Evolutionary conservation across 2,329 filamentous ascomycete genomes (phyloP).

Genomic region (Sclerotinia minor): DNA sequence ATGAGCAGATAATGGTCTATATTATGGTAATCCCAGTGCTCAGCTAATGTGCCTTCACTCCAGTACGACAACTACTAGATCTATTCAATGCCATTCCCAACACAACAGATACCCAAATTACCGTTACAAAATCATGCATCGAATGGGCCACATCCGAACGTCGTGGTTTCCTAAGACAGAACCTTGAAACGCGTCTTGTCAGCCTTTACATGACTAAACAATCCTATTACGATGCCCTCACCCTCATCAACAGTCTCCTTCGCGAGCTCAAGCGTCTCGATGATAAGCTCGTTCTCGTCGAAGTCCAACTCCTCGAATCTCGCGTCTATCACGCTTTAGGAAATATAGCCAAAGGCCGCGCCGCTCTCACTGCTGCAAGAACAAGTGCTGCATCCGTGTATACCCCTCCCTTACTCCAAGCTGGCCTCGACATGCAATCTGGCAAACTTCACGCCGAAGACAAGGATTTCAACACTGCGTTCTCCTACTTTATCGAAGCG

Average conservation of each 20-base stretch:
- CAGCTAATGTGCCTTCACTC: constrained; percentile 22
- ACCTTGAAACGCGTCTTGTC: constrained; percentile 94
- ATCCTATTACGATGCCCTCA: constrained; percentile 94
- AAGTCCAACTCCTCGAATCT: constrained; percentile 96
- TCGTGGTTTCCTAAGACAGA: constrained; percentile 94
- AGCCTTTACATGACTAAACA: constrained; percentile 95
- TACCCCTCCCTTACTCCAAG: constrained; percentile 91
- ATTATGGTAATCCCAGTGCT: neutral
- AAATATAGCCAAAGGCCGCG: constrained; percentile 93
- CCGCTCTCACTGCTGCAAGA: constrained; percentile 88
- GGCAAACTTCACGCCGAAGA: constrained; percentile 99
- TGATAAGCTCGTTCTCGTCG: constrained; percentile 96
- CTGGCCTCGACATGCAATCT: constrained; percentile 97
- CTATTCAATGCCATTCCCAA: constrained; percentile 92
- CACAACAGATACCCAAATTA: constrained; percentile 89
- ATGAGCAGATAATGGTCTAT: neutral
- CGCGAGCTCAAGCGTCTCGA: constrained; percentile 97
- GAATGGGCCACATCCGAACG: constrained; percentile 97
- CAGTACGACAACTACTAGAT: constrained; percentile 95
- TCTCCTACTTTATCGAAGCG: constrained; percentile 98
- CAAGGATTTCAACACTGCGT: constrained; percentile 98
- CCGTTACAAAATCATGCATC: constrained; percentile 98
- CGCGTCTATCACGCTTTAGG: constrained; percentile 96
- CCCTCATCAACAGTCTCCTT: constrained; percentile 92
- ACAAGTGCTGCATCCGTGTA: constrained; percentile 97